Evolutionary conservation across 768 basidiomycete species (phyloP), one percentile per base, ranked within the genome.

Genomic region (Ephemerocybe angulata): DNA sequence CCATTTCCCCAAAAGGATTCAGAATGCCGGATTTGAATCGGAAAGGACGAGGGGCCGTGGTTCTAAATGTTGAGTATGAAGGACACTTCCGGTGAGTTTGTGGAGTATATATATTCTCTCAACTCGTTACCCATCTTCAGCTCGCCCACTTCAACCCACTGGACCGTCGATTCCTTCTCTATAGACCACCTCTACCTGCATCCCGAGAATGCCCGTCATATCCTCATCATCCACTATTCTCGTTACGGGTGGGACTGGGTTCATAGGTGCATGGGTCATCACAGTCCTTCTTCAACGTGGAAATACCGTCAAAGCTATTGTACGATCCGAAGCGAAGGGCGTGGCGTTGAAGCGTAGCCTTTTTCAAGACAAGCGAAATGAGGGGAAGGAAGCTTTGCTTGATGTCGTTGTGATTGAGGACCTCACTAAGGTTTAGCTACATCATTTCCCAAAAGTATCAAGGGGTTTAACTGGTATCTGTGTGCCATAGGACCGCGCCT

Each of bases 341-440:
- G 57, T 58, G 31, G 50, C 60, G 44, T 52, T 70, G 3, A 35
- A 59, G 51, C 58, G 64, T 3, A 47, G 50, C 21, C 68, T 67
- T 19, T 6, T 19, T 19, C 8, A 8, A 8, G 10, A 35, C 50
- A 60, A 57, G 19, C 19, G 48, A 1, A 66, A 65, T 55, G 50
- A 35, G 22, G 78, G 81, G 57, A 78, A 74, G 38, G 21, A 41
- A 17, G 38, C 15, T 6, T 6, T 17, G 44, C 81, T 90, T 59
- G 83, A 87, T 57, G 66, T 84, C 38, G 80, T 80, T n/a, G 69
- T 89, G 19, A 88, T 93, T 0, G 76, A 81, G 46, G 90, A 93
- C 60, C 86, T 92, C 58, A 63, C 65, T 4, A 65, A 70, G 62
- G 73, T 68, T 12, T 30, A 25, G 40, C 12, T 15, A 56, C 8